Conservation (phyloP, 768 basidiomycete species). For the Ramaria sp. region DNA sequence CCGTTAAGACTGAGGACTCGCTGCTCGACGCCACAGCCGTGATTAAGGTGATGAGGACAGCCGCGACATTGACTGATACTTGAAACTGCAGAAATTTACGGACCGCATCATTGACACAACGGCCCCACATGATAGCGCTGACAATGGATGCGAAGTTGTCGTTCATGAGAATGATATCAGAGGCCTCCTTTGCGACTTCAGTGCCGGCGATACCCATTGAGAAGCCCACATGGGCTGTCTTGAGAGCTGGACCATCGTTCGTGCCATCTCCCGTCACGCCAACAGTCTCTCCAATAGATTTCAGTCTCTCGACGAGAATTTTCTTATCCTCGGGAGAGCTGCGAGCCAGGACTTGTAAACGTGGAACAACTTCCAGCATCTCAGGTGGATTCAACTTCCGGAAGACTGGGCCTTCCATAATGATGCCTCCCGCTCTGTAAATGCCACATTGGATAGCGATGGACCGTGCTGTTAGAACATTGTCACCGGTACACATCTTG, state of each 20-base stretch:
- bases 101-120: constrained; percentile 96
- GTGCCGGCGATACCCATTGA: constrained; percentile 96
- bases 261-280: constrained; percentile 98
- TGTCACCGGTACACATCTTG: constrained; percentile 99
- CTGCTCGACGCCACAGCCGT: constrained; percentile 70
- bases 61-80: constrained; percentile 88
- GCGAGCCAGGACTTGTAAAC: constrained; percentile 91
- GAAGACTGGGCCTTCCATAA: constrained; percentile 98
- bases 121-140: constrained; percentile 98
- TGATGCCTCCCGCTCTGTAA: constrained; percentile 84
- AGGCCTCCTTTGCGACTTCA: constrained; percentile 97
- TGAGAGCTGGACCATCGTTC: constrained; percentile 94
- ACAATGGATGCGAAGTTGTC: constrained; percentile 96
- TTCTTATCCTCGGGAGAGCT: constrained; percentile 98
- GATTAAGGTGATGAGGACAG: constrained; percentile 88
- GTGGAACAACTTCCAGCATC: constrained; percentile 75
- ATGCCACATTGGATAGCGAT: constrained; percentile 96
- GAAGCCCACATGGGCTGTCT: constrained; percentile 93
- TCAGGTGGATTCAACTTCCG: constrained; percentile 61
- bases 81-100: constrained; percentile 98
- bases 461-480: constrained; percentile 89
- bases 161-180: constrained; percentile 97
- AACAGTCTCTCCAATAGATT: constrained; percentile 78
- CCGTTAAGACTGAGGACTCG: constrained; percentile 81
- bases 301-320: constrained; percentile 80